Conservation (phyloP, 106 monocot species). For the Agapanthus africanus region DNA sequence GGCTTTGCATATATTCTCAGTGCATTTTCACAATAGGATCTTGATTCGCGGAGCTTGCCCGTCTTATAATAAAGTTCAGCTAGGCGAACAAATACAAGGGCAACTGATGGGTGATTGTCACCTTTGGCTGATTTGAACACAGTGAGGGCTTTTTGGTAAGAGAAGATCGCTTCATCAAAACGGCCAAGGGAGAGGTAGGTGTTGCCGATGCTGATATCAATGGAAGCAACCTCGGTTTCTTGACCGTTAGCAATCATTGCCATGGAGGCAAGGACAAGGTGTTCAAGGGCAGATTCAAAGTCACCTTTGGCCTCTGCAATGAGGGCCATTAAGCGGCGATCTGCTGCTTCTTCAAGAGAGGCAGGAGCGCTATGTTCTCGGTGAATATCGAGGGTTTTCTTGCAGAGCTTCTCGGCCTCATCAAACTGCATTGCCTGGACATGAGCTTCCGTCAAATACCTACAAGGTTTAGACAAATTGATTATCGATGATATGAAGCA, state of each 20-base stretch:
- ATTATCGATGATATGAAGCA: background rate
- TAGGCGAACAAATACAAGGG: slow-evolving; percentile 44
- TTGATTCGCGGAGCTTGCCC: slow-evolving; percentile 40
- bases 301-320: slow-evolving; percentile 57
- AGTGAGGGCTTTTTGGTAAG: slow-evolving; percentile 59
- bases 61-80: slow-evolving; percentile 55
- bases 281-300: slow-evolving; percentile 48
- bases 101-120: slow-evolving; percentile 45
- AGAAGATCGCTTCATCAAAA: slow-evolving; percentile 51
- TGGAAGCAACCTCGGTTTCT: slow-evolving; percentile 44
- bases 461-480: slow-evolving; percentile 10
- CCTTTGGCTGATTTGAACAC: slow-evolving; percentile 50
- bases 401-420: slow-evolving; percentile 49
- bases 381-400: slow-evolving; percentile 49
- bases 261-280: slow-evolving; percentile 56
- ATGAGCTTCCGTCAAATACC: slow-evolving; percentile 62
- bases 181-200: slow-evolving; percentile 49
- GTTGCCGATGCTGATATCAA: slow-evolving; percentile 48
- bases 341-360: slow-evolving; percentile 56
- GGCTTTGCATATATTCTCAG: slow-evolving; percentile 44
- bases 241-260: slow-evolving; percentile 43
- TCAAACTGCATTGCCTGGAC: slow-evolving; percentile 58
- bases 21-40: slow-evolving; percentile 52
- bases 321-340: slow-evolving; percentile 52
- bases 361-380: slow-evolving; percentile 48